Base-by-base conservation (phyloP, 495 filamentous ascomycete species). In the Xylona heveae region DNA sequence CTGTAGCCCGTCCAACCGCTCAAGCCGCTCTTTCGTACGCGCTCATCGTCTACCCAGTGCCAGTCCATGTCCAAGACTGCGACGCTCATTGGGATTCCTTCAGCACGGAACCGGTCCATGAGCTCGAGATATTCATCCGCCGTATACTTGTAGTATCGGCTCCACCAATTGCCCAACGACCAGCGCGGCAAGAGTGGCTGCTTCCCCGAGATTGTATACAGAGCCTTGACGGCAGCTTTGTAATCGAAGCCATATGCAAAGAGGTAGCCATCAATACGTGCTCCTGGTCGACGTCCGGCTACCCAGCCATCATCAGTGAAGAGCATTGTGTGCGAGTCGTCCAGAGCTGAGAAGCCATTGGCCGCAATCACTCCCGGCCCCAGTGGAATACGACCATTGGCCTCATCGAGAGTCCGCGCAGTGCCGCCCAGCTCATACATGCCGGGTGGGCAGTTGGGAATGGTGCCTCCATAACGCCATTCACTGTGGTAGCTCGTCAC, bases 131-230 rank as follows among this genome's bases (percentile, higher is more conserved):
- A 70, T 39, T 70, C 65, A 10, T 53, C 38, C 5, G 45, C 48
- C 1, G 42, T 42, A 40, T 68, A 72, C 1, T 50, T 51, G 40
- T 71, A 56, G 42, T 70, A 72, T 7, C 67, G 52, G 17, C 60
- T 65, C 65, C 65, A 72, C 67, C 67, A 72, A 37, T 72, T 72
- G 0, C 67, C 67, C n/a, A 72, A 45, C 0, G 58, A 51, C 49
- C 53, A 72, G 6, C 66, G 55, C 0, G 67, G 67, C 3, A 72
- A 43, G 4, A 64, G 19, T 6, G 67, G 65, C 40, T 69, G 65
- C 4, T 40, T 44, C 3, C 66, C 67, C 0, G 66, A 68, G 3
- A 72, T 30, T 4, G 52, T 51, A 43, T 67, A 68, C 16, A 66
- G 61, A 17, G 58, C 62, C 34, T 56, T 54, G 35, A 72, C 55